These are phyloP conservation scores for Apiotrichum gracile DNA, from an alignment of 1,284 basidiomycete species.

Conservation along the genomic window DNA sequence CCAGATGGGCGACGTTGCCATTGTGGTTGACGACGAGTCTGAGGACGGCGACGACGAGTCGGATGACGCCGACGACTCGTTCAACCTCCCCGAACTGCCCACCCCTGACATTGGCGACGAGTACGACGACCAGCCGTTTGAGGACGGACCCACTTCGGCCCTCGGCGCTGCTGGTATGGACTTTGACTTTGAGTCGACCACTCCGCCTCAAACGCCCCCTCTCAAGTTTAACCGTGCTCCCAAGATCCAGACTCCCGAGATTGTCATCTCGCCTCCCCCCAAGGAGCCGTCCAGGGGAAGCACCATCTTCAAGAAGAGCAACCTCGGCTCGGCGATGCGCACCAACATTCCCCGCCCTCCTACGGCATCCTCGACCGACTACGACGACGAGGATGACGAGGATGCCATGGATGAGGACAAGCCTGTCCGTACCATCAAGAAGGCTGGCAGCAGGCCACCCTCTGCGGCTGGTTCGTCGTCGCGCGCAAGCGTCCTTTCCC, in stretches of 20 bases:
- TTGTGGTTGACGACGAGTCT: slow-evolving; percentile 7
- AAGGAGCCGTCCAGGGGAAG: slow-evolving; percentile 8
- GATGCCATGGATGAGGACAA: not conserved
- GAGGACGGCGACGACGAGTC: slow-evolving; percentile 22
- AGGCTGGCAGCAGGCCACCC: not conserved
- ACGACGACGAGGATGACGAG: slow-evolving; percentile 5
- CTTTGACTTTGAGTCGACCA: slow-evolving; percentile 7
- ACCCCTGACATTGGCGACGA: slow-evolving; percentile 12
- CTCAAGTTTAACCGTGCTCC: not conserved
- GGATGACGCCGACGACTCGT: not conserved
- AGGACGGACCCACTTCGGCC: slow-evolving; percentile 7
- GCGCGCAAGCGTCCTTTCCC: slow-evolving; percentile 18
- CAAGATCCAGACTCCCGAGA: not conserved
- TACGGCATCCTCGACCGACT: not conserved
- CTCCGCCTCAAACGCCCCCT: slow-evolving; percentile 9
- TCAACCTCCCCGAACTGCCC: slow-evolving; percentile 16
- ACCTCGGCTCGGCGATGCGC: not conserved
- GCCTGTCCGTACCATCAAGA: not conserved
- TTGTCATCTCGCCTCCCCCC: slow-evolving; percentile 11
- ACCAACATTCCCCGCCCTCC: not conserved
- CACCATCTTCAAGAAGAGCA: not conserved
- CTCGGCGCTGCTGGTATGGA: slow-evolving; percentile 10
- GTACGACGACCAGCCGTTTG: slow-evolving; percentile 6
- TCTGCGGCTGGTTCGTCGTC: slow-evolving; percentile 1
- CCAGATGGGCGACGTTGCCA: slow-evolving; percentile 6